These are phyloP conservation scores for Lecanosticta acicola DNA, from an alignment of 2,329 filamentous ascomycete genomes.

Conservation along the genomic window DNA sequence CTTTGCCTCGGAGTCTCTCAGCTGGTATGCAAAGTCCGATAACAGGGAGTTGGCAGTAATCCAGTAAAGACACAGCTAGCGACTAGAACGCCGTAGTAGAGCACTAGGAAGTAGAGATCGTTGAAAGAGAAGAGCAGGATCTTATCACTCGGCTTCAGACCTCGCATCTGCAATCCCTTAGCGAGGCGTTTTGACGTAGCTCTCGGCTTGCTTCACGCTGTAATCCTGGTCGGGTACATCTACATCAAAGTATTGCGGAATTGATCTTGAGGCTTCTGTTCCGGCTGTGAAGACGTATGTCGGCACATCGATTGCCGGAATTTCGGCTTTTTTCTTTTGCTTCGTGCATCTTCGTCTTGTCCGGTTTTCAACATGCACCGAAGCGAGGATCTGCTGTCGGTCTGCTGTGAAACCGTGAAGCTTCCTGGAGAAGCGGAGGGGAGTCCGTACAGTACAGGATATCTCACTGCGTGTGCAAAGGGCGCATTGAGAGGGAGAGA, in stretches of 20 bases:
- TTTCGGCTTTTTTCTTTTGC: not conserved
- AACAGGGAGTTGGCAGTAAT: constrained; percentile 63
- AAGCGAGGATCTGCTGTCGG: too few species aligned
- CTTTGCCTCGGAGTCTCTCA: constrained; percentile 62
- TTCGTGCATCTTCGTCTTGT: not conserved
- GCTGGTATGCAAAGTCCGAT: constrained; percentile 68
- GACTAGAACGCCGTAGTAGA: constrained; percentile 68
- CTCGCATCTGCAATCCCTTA: constrained; percentile 54
- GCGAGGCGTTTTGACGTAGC: constrained; percentile 58
- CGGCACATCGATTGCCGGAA: constrained; percentile 1
- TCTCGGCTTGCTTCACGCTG: constrained; percentile 1
- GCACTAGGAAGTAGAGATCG: constrained; percentile 63
- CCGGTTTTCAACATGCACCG: too few species aligned
- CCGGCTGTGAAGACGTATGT: constrained; percentile 3
- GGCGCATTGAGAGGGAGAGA: too few species aligned
- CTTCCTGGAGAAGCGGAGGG: too few species aligned
- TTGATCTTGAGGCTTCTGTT: constrained; percentile 3
- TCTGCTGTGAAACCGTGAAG: too few species aligned
- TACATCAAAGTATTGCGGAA: constrained; percentile 3
- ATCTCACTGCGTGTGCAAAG: too few species aligned
- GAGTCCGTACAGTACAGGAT: too few species aligned
- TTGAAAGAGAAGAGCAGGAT: constrained; percentile 70
- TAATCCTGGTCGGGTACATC: not conserved
- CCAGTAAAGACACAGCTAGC: constrained; percentile 73
- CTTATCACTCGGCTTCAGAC: constrained; percentile 63